These are phyloP conservation scores for Colletotrichum sp. DNA, from an alignment of 2,329 filamentous ascomycete species.

Conservation along the genomic window DNA sequence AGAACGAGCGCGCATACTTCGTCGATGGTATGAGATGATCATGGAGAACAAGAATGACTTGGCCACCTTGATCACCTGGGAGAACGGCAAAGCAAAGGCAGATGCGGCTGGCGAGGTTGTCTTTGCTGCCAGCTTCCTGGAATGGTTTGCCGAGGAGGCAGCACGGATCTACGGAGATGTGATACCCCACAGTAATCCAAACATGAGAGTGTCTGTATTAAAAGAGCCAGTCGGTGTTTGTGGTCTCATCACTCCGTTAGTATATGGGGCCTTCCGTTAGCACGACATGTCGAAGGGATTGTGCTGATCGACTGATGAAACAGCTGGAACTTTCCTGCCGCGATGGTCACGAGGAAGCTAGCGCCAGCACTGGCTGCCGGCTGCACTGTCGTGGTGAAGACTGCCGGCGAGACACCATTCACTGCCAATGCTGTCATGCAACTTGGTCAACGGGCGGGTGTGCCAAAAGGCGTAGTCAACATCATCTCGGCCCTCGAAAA, in stretches of 20 bases:
- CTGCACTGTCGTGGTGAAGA: slow-evolving; percentile 92
- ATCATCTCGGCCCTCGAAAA: slow-evolving; percentile 81
- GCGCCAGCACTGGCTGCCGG: slow-evolving; percentile 86
- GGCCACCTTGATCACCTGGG: slow-evolving; percentile 83
- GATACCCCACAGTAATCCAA: slow-evolving; percentile 70
- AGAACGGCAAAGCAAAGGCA: slow-evolving; percentile 84
- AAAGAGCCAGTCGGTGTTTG: slow-evolving; percentile 89
- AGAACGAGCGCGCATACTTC: slow-evolving; percentile 73
- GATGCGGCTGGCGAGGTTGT: slow-evolving; percentile 75
- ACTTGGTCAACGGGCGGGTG: slow-evolving; percentile 82
- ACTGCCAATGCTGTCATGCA: slow-evolving; percentile 88
- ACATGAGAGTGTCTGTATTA: slow-evolving; percentile 78
- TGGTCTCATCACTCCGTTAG: slow-evolving; percentile 76
- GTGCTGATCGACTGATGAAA: background rate
- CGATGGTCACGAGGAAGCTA: slow-evolving; percentile 75
- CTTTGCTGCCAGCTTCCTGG: slow-evolving; percentile 77
- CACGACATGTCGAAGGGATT: background rate
- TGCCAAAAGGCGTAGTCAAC: slow-evolving; percentile 91
- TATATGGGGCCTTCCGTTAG: slow-evolving; percentile 33
- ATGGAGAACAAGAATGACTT: slow-evolving; percentile 80
- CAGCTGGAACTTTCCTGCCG: slow-evolving; percentile 83
- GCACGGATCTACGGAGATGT: slow-evolving; percentile 75
- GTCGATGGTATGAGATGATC: slow-evolving; percentile 83
- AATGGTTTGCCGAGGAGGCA: slow-evolving; percentile 84
- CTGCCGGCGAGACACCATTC: slow-evolving; percentile 90